Base-by-base conservation (phyloP, 176 grass and related monocot species). In the Chloris gayana region DNA sequence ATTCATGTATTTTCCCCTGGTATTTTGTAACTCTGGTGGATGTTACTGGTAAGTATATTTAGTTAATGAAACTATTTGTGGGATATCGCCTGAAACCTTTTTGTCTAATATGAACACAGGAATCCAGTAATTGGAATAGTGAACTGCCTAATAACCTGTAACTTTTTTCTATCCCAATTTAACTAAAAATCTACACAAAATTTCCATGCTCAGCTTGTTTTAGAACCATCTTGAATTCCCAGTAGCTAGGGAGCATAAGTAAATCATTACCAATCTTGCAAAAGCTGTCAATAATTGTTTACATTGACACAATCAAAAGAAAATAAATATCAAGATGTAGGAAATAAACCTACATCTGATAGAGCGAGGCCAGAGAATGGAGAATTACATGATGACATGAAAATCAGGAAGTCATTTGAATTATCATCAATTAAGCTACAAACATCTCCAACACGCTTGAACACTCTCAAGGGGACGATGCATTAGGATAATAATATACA, bases 401-500 rank as follows among this genome's bases (percentile, higher is more conserved):
- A 22, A 53, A 53, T 72, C 13, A 54, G 32, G 45, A 62, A 50
- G 37, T 86, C 69, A 46, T 54, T 64, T 22, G 9, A 15, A 78
- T 51, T 74, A 74, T 29, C 59, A 74, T 29, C 59, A 27, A 68
- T 49, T 67, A 25, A 73, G 50, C 68, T 79, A 68, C 30, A 88
- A 42, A 42, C 68, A 74, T 53, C 50, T 22, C 32, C 24, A 68
- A 22, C 51, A 61, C 13, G 79, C 4, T 61, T 14, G 47, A 78
- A 79, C 59, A 68, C 75, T 74, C 80, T 88, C 81, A 78, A 58
- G 21, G 41, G 39, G 62, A 32, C 42, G 25, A 88, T 69, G 81
- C 62, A 74, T 84, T 47, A 72, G 42, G 51, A 79, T 74, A 79
- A 67, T 83, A 79, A 74, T 79, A 75, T 84, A 88, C 31, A 84